Evolutionary conservation across 192 early-diverging fungal genomes (phyloP), one percentile per base, ranked within the genome.

Genomic region (Thoreauomyces humboldtii): DNA sequence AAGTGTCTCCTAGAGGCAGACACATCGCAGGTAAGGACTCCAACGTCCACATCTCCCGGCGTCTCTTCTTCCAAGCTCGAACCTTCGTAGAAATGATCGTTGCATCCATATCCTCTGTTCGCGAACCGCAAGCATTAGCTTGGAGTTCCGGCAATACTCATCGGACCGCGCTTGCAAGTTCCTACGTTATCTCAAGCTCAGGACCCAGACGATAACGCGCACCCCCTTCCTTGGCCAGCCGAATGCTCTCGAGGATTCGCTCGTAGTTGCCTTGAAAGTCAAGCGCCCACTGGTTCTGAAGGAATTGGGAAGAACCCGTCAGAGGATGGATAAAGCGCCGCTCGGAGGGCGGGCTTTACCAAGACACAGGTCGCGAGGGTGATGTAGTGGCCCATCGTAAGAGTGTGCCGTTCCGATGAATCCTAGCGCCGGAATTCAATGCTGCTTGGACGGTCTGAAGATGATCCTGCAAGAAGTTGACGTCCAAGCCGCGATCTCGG

Each of bases 21-120:
- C n/a, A 43, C 42, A 19, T 43, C 42, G 0, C 15, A 43, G 42
- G 21, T 43, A 58, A 36, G n/a, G n/a, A n/a, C n/a, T n/a, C n/a
- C n/a, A n/a, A n/a, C n/a, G n/a, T n/a, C n/a, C n/a, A n/a, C n/a
- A n/a, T n/a, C n/a, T n/a, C n/a, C n/a, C n/a, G n/a, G n/a, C n/a
- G n/a, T n/a, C n/a, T n/a, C n/a, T n/a, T n/a, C n/a, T n/a, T n/a
- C n/a, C n/a, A n/a, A n/a, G n/a, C n/a, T n/a, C 15, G 0, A 71
- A 88, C 89, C 81, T 84, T 99, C 97, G 32, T 94, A 75, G 72
- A 98, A 98, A 59, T 99, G 97, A 74, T 99, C 97, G 57, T 92
- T 88, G 82, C 97, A 99, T 12, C 95, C 95, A 71, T 99, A 99
- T 25, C 97, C 97, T 4, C 87, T 88, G 59, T 63, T 7, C 27